These are phyloP conservation scores for Colletotrichum tabaci DNA, from an alignment of 2,329 filamentous ascomycete species.

Conservation along the genomic window DNA sequence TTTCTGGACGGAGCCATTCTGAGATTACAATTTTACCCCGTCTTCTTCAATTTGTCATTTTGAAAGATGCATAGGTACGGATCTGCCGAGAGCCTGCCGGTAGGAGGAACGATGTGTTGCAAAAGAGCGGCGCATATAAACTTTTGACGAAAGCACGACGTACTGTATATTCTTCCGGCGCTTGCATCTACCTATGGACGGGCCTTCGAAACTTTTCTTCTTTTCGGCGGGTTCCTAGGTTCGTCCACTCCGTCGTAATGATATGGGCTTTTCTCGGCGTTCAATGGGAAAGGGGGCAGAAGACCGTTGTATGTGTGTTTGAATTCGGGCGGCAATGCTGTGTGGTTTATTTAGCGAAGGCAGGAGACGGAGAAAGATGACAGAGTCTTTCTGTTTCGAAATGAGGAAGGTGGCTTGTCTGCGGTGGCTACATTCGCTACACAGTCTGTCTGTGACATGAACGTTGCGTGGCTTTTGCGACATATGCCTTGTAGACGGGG, in stretches of 20 bases:
- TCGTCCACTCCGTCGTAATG: background rate
- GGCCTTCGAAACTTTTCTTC: conserved; percentile 10
- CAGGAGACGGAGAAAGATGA: background rate
- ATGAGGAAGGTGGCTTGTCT: background rate
- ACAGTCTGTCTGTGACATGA: conserved; percentile 12
- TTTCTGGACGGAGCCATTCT: background rate
- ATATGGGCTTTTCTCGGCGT: conserved; percentile 13
- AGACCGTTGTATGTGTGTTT: background rate
- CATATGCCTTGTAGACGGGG: conserved; percentile 3
- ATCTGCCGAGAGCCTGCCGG: background rate
- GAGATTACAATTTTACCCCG: background rate
- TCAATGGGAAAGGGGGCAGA: background rate
- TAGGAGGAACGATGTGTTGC: background rate
- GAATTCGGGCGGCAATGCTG: background rate
- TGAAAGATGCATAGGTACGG: conserved; percentile 32
- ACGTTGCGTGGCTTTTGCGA: background rate
- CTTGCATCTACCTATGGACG: conserved; percentile 26
- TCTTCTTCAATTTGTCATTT: conserved; percentile 13
- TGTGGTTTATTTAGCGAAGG: conserved; percentile 3
- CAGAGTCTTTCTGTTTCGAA: background rate
- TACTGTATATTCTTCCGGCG: conserved; percentile 32
- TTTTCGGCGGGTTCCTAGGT: background rate
- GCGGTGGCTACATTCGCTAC: background rate
- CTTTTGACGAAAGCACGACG: conserved; percentile 38
- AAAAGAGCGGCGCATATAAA: conserved; percentile 28